Evolutionary conservation across 2,329 filamentous ascomycete species (phyloP).

Genomic region (Apiospora kogelbergensis): DNA sequence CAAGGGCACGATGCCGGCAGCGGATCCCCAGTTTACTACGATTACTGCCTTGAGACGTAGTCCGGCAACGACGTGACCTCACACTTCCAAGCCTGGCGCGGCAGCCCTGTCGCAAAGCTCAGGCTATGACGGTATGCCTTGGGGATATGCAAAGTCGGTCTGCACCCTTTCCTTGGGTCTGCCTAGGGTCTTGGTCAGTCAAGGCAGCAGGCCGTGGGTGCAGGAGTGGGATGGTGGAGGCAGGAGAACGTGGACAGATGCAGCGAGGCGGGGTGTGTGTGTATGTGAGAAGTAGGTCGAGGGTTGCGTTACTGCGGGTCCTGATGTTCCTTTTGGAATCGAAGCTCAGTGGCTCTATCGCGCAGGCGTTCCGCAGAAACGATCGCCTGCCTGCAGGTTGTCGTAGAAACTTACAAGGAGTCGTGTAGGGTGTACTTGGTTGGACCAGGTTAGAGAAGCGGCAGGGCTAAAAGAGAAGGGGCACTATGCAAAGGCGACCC

Average conservation of each 20-base stretch:
- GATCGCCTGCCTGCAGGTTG: slow-evolving; percentile 32
- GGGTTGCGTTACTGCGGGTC: slow-evolving; percentile 40
- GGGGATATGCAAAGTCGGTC: slow-evolving; percentile 22
- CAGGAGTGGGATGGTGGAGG: slow-evolving; percentile 12
- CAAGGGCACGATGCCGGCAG: slow-evolving; percentile 42
- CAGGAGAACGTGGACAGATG: slow-evolving; percentile 16
- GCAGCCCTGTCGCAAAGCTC: slow-evolving; percentile 39
- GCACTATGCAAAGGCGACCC: slow-evolving; percentile 2
- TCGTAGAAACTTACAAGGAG: slow-evolving; percentile 12
- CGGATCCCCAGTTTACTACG: slow-evolving; percentile 29
- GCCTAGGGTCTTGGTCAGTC: slow-evolving; percentile 14
- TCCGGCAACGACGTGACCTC: slow-evolving; percentile 15
- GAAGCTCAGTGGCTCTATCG: slow-evolving; percentile 9
- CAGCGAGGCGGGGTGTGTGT: slow-evolving; percentile 15
- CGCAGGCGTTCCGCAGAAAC: slow-evolving; percentile 15
- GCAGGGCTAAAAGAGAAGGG: neutral
- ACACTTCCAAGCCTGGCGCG: slow-evolving; percentile 13
- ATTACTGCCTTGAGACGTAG: slow-evolving; percentile 19
- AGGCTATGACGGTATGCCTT: slow-evolving; percentile 47
- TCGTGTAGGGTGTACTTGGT: neutral
- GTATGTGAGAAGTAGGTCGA: slow-evolving; percentile 26
- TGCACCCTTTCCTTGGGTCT: slow-evolving; percentile 15
- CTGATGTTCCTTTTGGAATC: slow-evolving; percentile 20
- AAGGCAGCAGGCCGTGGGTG: slow-evolving; percentile 15
- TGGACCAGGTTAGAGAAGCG: neutral